A percentile compares a stretch with the other conserved stretches of the same genome.
These are phyloP conservation scores for Hymenotorrendiella dingleyae DNA, from an alignment of 2,329 filamentous ascomycete species.

Conservation along the genomic window DNA sequence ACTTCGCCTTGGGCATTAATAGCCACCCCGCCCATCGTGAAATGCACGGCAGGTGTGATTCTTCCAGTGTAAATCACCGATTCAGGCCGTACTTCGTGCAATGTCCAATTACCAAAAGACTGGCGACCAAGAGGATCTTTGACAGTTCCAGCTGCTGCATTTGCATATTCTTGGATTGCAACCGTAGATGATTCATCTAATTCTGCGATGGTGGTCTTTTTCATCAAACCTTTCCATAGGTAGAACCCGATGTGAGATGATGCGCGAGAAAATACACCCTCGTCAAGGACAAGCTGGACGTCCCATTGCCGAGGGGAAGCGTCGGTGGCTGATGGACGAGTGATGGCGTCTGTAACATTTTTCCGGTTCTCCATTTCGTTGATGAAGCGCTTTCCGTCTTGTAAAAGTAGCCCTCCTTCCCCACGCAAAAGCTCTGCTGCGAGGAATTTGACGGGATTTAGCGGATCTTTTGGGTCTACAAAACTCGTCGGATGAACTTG, in stretches of 20 bases:
- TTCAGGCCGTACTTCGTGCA: conserved; percentile 44
- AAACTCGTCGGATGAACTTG: conserved; percentile 63
- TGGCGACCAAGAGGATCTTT: conserved; percentile 42
- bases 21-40: conserved; percentile 60
- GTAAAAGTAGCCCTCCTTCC: conserved; percentile 54
- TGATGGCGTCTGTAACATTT: conserved; percentile 48
- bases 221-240: conserved; percentile 54
- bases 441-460: conserved; percentile 51
- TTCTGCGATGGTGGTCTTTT: conserved; percentile 48
- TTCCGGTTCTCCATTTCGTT: conserved; percentile 58
- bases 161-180: conserved; percentile 44
- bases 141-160: conserved; percentile 35
- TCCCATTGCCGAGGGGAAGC: conserved; percentile 47
- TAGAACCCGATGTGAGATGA: conserved; percentile 58
- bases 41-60: conserved; percentile 59
- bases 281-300: conserved; percentile 52
- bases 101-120: conserved; percentile 49
- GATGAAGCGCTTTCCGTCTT: conserved; percentile 48
- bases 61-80: conserved; percentile 51
- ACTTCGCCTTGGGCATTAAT: conserved; percentile 50
- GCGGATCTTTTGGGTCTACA: conserved; percentile 44
- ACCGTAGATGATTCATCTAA: conserved; percentile 36
- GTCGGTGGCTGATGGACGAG: conserved; percentile 31
- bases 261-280: conserved; percentile 46
- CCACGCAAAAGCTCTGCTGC: conserved; percentile 58